Evolutionary conservation across 129 eudicot species (phyloP), one percentile per base, ranked within the genome.

Genomic region (Pulicaria dysenterica): DNA sequence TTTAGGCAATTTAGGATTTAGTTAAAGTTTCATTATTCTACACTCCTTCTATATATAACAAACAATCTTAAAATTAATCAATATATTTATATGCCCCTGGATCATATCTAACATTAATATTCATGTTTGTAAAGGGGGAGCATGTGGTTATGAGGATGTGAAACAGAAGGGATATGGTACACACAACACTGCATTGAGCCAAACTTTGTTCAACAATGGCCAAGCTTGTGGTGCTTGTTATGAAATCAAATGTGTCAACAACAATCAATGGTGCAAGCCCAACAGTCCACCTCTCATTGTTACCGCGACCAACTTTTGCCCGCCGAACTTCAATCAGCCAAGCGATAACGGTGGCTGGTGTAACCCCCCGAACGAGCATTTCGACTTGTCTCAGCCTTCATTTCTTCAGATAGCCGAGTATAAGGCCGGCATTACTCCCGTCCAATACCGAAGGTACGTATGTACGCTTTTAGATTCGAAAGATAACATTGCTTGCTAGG

Each of bases 391-490:
- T 34, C 87, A 83, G 45, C 91, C 91, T 0, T 75, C 87, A 4
- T 91, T 79, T 46, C 86, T 69, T 8, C 80, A 77, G 31, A 79
- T 91, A 38, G 97, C 91, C 3, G 83, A 81, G 7, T 51, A 67
- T n/a, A 81, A 83, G 51, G 89, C 89, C 11, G 95, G 97, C 44
- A 78, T 87, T 67, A 89, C 87, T 51, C 91, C 95, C 0, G 81
- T 91, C 39, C 82, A 82, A 12, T 87, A 87, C 48, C 85, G 89
- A 70, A 87, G 89, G 97, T 89, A 70, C 5, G 5, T 63, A 63
- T 14, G 6, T n/a, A 7, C 24, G 24, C 12, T 10, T 24, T 24
- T 24, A 24, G 31, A 24, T 24, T 24, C 31, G 31, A 24, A 24
- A 24, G 31, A 24, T 24, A 24, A 24, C 1, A 24, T 0, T 24